These are phyloP conservation scores for Fusarium sp. DNA, from an alignment of 2,329 filamentous ascomycete species.

Conservation along the genomic window DNA sequence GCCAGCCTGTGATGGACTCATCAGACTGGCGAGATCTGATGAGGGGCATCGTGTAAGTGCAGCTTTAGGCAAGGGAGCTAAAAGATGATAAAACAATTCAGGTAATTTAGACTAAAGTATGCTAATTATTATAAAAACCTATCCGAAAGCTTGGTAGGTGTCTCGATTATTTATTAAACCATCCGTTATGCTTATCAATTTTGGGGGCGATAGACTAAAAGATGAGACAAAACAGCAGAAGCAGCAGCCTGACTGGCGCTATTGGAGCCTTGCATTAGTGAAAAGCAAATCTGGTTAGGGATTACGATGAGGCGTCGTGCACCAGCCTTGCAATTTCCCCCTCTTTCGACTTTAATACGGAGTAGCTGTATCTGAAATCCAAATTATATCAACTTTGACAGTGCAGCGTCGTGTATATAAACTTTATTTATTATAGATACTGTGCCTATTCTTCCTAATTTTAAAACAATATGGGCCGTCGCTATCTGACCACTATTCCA, in stretches of 20 bases:
- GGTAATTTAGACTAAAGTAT: too few relatives aligned
- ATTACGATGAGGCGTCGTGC: not conserved
- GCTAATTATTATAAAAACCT: too few relatives aligned
- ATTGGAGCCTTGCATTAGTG: not conserved
- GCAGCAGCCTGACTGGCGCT: not conserved
- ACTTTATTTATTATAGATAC: not conserved
- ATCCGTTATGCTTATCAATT: too few relatives aligned
- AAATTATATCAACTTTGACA: not conserved
- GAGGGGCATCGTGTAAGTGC: not conserved
- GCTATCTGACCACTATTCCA: not conserved
- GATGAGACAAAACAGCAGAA: not conserved
- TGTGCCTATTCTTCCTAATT: not conserved
- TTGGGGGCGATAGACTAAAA: not conserved
- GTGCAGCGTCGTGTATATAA: not conserved
- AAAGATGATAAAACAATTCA: too few relatives aligned
- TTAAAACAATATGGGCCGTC: not conserved
- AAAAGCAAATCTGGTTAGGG: not conserved
- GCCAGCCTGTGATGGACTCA: not conserved
- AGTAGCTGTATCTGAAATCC: not conserved
- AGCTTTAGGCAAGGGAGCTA: too few relatives aligned
- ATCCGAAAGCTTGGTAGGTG: too few relatives aligned
- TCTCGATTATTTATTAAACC: too few relatives aligned
- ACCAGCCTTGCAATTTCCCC: not conserved
- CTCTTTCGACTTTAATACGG: not conserved
- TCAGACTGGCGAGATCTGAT: not conserved